Evolutionary conservation across 2,329 filamentous ascomycete genomes (phyloP), one percentile per base, ranked within the genome.

Genomic region (Stachybotrys echinatus): DNA sequence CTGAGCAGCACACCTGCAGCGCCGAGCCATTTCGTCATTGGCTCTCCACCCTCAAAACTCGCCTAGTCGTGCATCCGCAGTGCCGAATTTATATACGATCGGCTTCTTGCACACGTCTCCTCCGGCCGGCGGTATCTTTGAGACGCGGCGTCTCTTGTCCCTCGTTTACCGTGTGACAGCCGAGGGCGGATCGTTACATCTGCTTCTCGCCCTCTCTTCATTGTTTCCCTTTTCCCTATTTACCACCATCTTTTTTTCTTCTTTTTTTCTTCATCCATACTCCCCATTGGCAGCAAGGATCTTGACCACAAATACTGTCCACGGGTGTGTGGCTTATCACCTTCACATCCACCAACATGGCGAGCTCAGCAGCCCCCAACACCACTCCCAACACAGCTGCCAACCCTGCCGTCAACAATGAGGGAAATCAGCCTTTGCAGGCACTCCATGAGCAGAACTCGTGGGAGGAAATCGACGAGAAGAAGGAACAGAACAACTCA

Each of bases 401-500:
- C n/a, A n/a, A n/a, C n/a, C n/a, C n/a, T n/a, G n/a, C n/a, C n/a
- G n/a, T n/a, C n/a, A n/a, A 34, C 27, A 34, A 3, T 2, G 10
- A 34, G 10, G 27, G 27, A 14, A 34, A 34, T 14, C 27, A 2
- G 14, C 27, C 27, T 34, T 14, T 34, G 27, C 27, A 34, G 14
- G 27, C 27, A 14, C 10, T 34, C 10, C 27, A 34, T 8, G 10
- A 34, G 14, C 10, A 34, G 18, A 49, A 6, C 5, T 31, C 47
- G 3, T 18, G 42, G 5, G 55, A 60, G 14, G 49, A 54, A 14
- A 23, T 55, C n/a, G 50, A 61, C 23, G 58, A 64, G 27, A 34
- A 34, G 5, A 34, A 34, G 27, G 27, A 34, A 5, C 52, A 55
- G 6, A 52, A 53, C n/a, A 58, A 61, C 3, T 60, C 65, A 3